Base-by-base conservation (phyloP, 768 basidiomycete genomes). In the Vararia minispora region DNA sequence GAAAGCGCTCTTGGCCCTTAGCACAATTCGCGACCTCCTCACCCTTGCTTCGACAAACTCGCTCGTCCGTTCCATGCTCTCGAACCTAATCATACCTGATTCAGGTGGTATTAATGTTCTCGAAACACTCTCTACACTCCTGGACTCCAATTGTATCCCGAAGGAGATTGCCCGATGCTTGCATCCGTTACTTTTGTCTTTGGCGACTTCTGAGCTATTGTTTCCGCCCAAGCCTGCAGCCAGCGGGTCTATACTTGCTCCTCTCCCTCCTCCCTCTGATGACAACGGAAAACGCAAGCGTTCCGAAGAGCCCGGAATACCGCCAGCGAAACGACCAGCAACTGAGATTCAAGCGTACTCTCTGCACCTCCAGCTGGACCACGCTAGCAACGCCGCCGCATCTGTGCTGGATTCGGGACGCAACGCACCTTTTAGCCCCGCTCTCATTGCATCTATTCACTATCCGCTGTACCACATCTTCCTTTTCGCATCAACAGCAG, bases 261-360 rank as follows among this genome's bases (percentile, higher is more conserved):
- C n/a, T n/a, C n/a, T 71, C 65, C 13, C 63, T 82, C 43, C 71
- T 72, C 31, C 74, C 72, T 39, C 80, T 79, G 6, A 72, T 1
- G 74, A 79, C 52, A 74, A 70, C 46, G 77, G 79, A n/a, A 86
- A 87, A 54, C 73, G 84, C 28, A 85, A 81, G 55, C 71, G 82
- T 4, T 11, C 10, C 18, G n/a, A 50, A 48, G 32, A 55, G 55
- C 13, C 51, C 42, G 13, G 23, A 45, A 29, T 42, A 30, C 25
- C 39, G 36, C 33, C 44, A 37, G 37, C 48, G 46, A n/a, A 49
- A 56, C 43, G 16, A 23, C 31, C 28, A 41, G 23, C 37, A 34
- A 18, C 40, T 14, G 17, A 10, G 20, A 17, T 45, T 65, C 23
- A 60, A 60, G 20, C 65, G 33, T 57, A 61, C 22, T 28, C 39